A percentile compares a stretch with the other conserved stretches of the same genome.
These are phyloP conservation scores for Kodamaea sp. DNA, from an alignment of 1,139 yeast genomes.

Conservation along the genomic window DNA sequence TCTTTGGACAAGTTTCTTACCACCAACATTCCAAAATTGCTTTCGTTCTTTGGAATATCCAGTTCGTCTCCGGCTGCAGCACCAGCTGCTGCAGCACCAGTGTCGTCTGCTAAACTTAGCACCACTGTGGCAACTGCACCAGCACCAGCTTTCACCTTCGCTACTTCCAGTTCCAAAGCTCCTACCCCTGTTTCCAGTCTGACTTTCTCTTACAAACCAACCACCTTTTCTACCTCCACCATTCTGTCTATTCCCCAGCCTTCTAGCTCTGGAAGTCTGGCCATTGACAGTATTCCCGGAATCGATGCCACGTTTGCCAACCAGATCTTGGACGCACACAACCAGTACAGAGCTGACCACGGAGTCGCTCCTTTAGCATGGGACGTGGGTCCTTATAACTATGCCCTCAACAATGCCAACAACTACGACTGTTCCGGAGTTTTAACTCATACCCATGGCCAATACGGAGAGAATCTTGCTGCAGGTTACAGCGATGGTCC, in stretches of 20 bases:
- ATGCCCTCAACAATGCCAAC: conserved; percentile 25
- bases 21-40: neutral
- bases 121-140: conserved; percentile 9
- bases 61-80: conserved; percentile 12
- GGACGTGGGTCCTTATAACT: conserved; percentile 21
- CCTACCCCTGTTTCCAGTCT: conserved; percentile 2
- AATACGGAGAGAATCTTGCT: conserved; percentile 28
- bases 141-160: conserved; percentile 6
- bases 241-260: conserved; percentile 3
- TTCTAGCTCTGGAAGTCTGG: conserved; percentile 2
- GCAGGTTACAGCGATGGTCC: conserved; percentile 25
- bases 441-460: conserved; percentile 27
- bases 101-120: conserved; percentile 11
- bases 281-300: conserved; percentile 12
- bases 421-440: conserved; percentile 27
- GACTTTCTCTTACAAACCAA: conserved; percentile 3
- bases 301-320: conserved; percentile 20
- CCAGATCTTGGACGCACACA: conserved; percentile 24
- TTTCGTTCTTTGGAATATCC: conserved; percentile 4
- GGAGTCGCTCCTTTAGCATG: conserved; percentile 23
- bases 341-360: conserved; percentile 23
- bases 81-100: conserved; percentile 9
- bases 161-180: conserved; percentile 3
- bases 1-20: neutral
- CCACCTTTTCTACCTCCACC: conserved; percentile 5